Conservation (phyloP, 805 yeast species). For the Dipodascopsis uninucleata region DNA sequence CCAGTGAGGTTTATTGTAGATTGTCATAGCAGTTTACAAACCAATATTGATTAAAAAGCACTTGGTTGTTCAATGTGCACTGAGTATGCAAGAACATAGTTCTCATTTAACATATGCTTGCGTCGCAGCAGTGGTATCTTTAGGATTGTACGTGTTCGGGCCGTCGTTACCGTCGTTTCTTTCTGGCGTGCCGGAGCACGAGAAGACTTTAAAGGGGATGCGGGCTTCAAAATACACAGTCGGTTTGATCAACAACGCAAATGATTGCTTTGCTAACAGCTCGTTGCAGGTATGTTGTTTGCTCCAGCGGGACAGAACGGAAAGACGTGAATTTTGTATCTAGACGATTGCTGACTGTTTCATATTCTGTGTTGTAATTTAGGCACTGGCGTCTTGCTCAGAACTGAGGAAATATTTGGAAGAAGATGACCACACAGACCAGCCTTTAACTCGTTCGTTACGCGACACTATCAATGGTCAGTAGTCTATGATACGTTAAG, state of each 20-base stretch:
- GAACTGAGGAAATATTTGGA: constrained; percentile 14
- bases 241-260: constrained; percentile 75
- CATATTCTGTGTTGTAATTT: too few species aligned
- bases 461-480: constrained; percentile 20
- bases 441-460: constrained; percentile 21
- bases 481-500: not conserved
- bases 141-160: constrained; percentile 36
- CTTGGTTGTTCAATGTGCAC: not conserved
- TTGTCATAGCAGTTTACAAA: too few species aligned
- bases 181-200: not conserved
- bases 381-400: constrained; percentile 24
- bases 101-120: constrained; percentile 14
- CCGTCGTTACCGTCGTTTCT: constrained; percentile 37
- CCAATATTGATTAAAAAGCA: too few species aligned
- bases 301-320: not conserved
- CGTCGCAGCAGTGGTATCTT: constrained; percentile 17
- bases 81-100: constrained; percentile 6
- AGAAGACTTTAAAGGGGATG: constrained; percentile 23
- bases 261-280: constrained; percentile 91
- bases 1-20: too few species aligned
- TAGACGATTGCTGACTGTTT: too few species aligned
- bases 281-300: constrained; percentile 57
- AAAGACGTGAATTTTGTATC: too few species aligned
- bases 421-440: constrained; percentile 13
- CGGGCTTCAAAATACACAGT: constrained; percentile 50